Evolutionary conservation across 129 eudicot species (phyloP), one percentile per base, ranked within the genome.

Genomic region (Flaveria bidentis): DNA sequence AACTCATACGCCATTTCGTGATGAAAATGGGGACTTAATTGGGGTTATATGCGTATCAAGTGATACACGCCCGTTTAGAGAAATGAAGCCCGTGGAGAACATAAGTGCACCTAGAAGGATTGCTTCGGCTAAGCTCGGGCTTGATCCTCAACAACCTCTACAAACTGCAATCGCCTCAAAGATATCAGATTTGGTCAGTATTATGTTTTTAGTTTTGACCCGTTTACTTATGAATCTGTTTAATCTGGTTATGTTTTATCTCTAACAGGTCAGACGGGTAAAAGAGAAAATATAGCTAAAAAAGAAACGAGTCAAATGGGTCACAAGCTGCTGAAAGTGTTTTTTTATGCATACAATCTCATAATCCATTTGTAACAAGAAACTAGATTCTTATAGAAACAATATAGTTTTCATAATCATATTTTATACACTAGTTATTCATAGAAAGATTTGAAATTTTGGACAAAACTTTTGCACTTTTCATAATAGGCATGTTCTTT

Each of bases 91-190:
- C 10, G 69, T 53, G 3, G 36, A 77, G 55, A 78, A 72, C 69
- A 71, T 76, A 57, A 82, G 77, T 63, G 69, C 84, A 72, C 81
- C 84, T 1, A 80, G 76, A 68, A 84, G 65, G 74, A 80, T 78
- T 57, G 85, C 85, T 46, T 79, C 88, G 0, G 79, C 87, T 30
- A 88, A 68, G 71, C 85, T 85, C 57, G 91, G 91, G 57, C 85
- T 85, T 82, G 97, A 88, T 86, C 88, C 87, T 41, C 91, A 90
- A 63, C 92, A 90, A 77, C 91, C 96, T 80, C 78, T 85, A 52
- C 98, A 88, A 81, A 83, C 62, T 64, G 87, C 96, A 52, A 80
- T 88, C 6, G 86, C 91, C 71, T 90, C 98, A 15, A 93, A 87
- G 58, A 72, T 93, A 62, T 85, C 97, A 45, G 85, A 82, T 77